Percentiles rank a stretch among this genome's conserved stretches.
Evolutionary conservation across 495 filamentous ascomycete species (phyloP).

Genomic region (Lasiosphaeria ovina): DNA sequence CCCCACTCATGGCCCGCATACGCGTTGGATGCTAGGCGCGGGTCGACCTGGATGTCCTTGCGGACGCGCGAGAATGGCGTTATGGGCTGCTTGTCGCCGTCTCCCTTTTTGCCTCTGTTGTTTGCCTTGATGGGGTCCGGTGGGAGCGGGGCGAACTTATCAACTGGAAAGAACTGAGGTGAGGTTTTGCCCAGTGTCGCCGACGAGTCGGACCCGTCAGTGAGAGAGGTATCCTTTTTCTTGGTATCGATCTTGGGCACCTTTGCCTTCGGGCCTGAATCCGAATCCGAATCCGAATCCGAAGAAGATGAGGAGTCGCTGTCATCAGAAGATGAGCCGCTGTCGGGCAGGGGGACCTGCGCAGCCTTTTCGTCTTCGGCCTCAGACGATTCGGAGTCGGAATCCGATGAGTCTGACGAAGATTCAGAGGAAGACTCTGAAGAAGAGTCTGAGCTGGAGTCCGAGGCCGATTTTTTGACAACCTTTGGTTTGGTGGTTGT

Average conservation of each 20-base stretch:
- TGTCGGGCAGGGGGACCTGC: constrained; percentile 51
- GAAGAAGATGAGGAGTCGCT: constrained; percentile 34
- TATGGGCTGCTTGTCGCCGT: constrained; percentile 51
- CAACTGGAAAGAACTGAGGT: constrained; percentile 37
- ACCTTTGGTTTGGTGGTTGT: constrained; percentile 38
- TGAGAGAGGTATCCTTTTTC: constrained; percentile 7
- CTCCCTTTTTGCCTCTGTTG: constrained; percentile 42
- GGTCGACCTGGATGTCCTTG: constrained; percentile 57
- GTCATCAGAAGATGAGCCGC: constrained; percentile 34
- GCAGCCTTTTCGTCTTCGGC: constrained; percentile 47
- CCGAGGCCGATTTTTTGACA: constrained; percentile 31
- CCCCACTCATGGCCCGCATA: constrained; percentile 87
- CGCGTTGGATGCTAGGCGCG: constrained; percentile 61
- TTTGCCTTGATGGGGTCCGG: constrained; percentile 50
- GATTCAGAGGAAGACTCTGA: constrained; percentile 32
- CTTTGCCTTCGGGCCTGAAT: constrained; percentile 28
- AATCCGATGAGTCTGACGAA: constrained; percentile 29
- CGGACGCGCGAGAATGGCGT: constrained; percentile 64
- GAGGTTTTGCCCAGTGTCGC: constrained; percentile 43
- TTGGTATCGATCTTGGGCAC: constrained; percentile 26
- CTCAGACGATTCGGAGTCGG: constrained; percentile 36
- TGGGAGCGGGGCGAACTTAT: constrained; percentile 43
- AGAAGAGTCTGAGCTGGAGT: constrained; percentile 32
- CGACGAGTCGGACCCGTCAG: constrained; percentile 15
- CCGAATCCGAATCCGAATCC: constrained; percentile 38